Conservation (phyloP, 257 asterid genomes). For the Verbascum thapsus region DNA sequence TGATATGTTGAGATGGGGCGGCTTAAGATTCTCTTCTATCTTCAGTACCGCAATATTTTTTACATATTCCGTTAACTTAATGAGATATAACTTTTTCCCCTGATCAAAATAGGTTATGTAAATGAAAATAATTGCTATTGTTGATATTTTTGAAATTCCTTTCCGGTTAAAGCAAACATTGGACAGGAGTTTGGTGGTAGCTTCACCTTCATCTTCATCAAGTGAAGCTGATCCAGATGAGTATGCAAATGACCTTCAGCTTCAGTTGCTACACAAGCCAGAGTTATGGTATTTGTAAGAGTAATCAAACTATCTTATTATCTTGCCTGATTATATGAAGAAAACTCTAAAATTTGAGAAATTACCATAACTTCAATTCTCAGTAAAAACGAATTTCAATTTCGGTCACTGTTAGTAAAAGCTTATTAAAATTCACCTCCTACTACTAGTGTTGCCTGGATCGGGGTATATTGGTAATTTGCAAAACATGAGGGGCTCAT, state of each 20-base stretch:
- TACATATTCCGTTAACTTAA: background rate
- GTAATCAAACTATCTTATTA: slow-evolving; percentile 37
- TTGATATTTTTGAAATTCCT: slow-evolving; percentile 29
- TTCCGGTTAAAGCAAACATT: slow-evolving; percentile 49
- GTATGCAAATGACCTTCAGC: slow-evolving; percentile 38
- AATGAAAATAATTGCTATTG: slow-evolving; percentile 10
- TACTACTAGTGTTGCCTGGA: too few species aligned
- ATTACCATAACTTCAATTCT: too few species aligned
- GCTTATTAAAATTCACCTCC: too few species aligned
- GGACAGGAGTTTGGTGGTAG: slow-evolving; percentile 42
- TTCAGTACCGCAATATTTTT: slow-evolving; percentile 9
- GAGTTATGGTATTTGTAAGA: slow-evolving; percentile 85
- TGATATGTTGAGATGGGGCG: background rate
- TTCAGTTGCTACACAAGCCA: slow-evolving; percentile 53
- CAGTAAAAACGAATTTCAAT: too few species aligned
- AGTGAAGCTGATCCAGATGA: slow-evolving; percentile 46
- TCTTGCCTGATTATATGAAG: slow-evolving; percentile 2
- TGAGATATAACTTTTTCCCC: background rate
- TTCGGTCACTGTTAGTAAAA: too few species aligned
- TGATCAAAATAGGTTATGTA: slow-evolving; percentile 13
- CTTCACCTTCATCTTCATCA: slow-evolving; percentile 39
- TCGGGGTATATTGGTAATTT: too few species aligned
- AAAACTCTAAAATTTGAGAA: too few species aligned
- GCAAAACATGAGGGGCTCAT: too few species aligned
- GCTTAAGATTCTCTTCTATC: slow-evolving; percentile 1